phyloP scores from a whole-genome alignment of 345 rosid genomes.

The Boechera stricta region DNA sequence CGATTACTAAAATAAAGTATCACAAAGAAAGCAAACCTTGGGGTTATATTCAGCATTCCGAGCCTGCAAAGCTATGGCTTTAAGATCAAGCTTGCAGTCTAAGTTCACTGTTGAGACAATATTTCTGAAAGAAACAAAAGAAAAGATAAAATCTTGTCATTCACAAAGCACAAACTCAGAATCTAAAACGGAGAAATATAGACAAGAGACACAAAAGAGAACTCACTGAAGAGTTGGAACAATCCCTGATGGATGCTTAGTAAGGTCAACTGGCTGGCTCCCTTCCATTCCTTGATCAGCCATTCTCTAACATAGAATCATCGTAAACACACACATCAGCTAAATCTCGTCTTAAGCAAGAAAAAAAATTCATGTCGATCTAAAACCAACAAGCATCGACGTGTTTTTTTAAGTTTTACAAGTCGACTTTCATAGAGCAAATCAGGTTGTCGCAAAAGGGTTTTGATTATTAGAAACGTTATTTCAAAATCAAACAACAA shows the following conservation, averaged over 20 bases:
- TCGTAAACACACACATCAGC: neutral
- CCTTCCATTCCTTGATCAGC: slow-evolving; percentile 82
- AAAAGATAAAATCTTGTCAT: neutral
- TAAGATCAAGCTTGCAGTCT: slow-evolving; percentile 86
- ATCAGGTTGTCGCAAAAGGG: slow-evolving; percentile 1
- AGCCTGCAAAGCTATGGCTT: slow-evolving; percentile 78
- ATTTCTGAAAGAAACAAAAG: slow-evolving; percentile 45
- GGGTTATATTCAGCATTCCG: slow-evolving; percentile 91
- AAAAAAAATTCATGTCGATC: neutral
- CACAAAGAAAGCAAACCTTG: slow-evolving; percentile 53
- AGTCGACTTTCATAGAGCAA: neutral
- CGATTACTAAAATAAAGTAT: neutral
- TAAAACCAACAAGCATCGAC: neutral
- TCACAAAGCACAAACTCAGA: slow-evolving; percentile 20
- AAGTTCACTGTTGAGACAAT: slow-evolving; percentile 84
- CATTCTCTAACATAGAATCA: slow-evolving; percentile 50
- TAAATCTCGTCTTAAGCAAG: neutral
- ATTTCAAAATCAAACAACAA: slow-evolving; percentile 5
- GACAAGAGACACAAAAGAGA: slow-evolving; percentile 2
- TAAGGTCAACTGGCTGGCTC: slow-evolving; percentile 89
- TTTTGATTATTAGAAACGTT: neutral
- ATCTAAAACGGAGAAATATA: neutral
- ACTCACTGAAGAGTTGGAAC: slow-evolving; percentile 97
- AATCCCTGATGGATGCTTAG: slow-evolving; percentile 96
- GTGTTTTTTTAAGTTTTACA: too few species aligned